A percentile compares a stretch with the other conserved stretches of the same genome.
phyloP scores from a whole-genome alignment of 148 eudicot species.

The Rhododendron molle region DNA sequence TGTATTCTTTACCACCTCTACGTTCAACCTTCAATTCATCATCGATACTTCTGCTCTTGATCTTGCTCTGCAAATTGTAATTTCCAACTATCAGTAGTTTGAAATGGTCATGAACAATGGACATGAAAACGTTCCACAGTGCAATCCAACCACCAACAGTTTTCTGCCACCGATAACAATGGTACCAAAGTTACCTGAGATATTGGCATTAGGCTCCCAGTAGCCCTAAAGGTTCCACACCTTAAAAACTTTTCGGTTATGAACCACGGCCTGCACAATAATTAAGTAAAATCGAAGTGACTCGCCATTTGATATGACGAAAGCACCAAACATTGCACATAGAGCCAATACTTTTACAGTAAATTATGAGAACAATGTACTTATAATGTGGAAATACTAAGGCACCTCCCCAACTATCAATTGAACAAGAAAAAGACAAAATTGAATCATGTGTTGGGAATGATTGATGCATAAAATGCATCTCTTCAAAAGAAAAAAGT shows the following conservation, averaged over 20 bases:
- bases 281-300: background rate
- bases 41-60: conserved; percentile 13
- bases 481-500: background rate
- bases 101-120: background rate
- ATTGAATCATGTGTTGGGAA: background rate
- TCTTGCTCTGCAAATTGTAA: background rate
- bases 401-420: background rate
- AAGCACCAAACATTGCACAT: background rate
- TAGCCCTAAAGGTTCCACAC: conserved; percentile 17
- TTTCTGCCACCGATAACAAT: background rate
- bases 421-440: background rate
- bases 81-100: background rate
- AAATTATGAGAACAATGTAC: background rate
- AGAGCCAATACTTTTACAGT: conserved; percentile 1
- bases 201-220: conserved; percentile 27
- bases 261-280: conserved; percentile 57
- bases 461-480: background rate
- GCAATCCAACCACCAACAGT: background rate
- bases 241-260: conserved; percentile 17
- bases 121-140: background rate
- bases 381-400: background rate
- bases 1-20: conserved; percentile 41
- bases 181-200: conserved; percentile 20
- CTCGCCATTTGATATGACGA: background rate
- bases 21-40: conserved; percentile 28